Conservation (phyloP, 192 early-diverging fungal genomes). For the Backusella westeae region DNA sequence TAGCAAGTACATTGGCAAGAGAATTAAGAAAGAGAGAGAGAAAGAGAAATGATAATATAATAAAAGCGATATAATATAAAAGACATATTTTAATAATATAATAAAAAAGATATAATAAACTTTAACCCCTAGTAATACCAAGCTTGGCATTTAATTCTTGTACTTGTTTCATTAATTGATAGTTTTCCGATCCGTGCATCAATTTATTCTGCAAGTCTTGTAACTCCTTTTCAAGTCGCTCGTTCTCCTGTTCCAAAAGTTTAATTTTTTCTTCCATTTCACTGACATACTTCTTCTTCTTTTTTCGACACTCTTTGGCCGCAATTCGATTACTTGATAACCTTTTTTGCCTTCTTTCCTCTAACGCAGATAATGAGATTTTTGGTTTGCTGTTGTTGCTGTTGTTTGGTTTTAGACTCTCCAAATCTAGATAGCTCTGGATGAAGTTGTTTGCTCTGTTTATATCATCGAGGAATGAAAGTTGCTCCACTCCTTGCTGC, state of each 20-base stretch:
- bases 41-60: background rate
- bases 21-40: background rate
- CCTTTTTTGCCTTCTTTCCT: slow-evolving; percentile 29
- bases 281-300: slow-evolving; percentile 73
- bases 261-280: slow-evolving; percentile 66
- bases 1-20: background rate
- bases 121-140: slow-evolving; percentile 20
- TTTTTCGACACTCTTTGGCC: slow-evolving; percentile 81
- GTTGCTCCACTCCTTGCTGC: background rate
- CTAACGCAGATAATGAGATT: background rate
- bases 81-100: background rate
- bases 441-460: background rate
- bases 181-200: slow-evolving; percentile 56
- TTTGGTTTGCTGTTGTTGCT: background rate
- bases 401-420: background rate
- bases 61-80: background rate
- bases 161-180: slow-evolving; percentile 61
- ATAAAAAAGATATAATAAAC: background rate
- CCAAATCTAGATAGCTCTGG: background rate
- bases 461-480: background rate
- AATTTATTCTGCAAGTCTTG: slow-evolving; percentile 68
- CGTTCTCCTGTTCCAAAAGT: slow-evolving; percentile 64
- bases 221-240: slow-evolving; percentile 58
- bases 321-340: slow-evolving; percentile 76
- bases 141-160: slow-evolving; percentile 69